Conservation (phyloP, 2,329 filamentous ascomycete genomes). For the Elsinoe arachidis region DNA sequence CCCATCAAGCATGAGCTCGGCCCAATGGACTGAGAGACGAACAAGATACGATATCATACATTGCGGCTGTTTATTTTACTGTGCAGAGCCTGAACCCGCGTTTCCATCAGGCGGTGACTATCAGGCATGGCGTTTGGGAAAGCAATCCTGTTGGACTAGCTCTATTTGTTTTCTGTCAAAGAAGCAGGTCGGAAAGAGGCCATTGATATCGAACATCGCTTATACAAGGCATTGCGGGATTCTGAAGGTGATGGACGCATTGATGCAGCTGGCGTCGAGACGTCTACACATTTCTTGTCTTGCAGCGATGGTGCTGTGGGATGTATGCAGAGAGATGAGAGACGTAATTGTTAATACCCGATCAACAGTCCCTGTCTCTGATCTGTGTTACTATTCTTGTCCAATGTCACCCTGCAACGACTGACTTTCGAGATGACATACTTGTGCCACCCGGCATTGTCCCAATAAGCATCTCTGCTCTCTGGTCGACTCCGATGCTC, state of each 20-base stretch:
- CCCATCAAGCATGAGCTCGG: conserved; percentile 42
- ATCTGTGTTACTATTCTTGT: not conserved
- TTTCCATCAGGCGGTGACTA: not conserved
- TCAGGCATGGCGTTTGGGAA: conserved; percentile 2
- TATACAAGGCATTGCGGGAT: not conserved
- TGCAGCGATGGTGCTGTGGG: not conserved
- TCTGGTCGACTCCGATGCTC: too few relatives aligned
- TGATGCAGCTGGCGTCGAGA: not conserved
- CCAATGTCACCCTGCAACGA: too few relatives aligned
- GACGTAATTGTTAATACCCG: conserved; percentile 5
- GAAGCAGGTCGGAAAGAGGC: not conserved
- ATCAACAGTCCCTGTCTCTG: not conserved
- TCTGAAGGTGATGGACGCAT: not conserved
- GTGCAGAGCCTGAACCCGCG: conserved; percentile 2
- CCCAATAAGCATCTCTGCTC: too few relatives aligned
- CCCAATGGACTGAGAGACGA: conserved; percentile 18
- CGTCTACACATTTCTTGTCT: not conserved
- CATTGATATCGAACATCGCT: not conserved
- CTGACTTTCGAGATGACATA: not conserved
- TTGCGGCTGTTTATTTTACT: conserved; percentile 1
- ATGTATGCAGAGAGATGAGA: conserved; percentile 11
- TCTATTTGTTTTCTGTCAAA: not conserved
- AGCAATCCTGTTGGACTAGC: conserved; percentile 1
- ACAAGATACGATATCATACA: not conserved
- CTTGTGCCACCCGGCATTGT: not conserved